Conservation (phyloP, 768 basidiomycete species). For the Russula earlei region DNA sequence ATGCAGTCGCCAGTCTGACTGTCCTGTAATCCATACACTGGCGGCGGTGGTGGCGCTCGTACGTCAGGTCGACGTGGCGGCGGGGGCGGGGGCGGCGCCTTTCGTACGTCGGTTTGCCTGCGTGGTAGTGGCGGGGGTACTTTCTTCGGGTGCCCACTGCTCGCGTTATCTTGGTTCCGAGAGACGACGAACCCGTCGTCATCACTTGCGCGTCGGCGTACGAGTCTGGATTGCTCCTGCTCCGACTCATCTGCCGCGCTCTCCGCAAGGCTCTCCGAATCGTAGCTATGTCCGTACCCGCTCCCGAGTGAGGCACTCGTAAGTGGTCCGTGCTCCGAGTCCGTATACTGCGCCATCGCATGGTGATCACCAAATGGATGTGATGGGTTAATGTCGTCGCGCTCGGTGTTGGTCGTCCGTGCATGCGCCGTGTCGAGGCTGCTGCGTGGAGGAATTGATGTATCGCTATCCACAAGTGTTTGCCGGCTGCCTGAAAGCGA, state of each 20-base stretch:
- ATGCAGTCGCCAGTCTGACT: constrained; percentile 39
- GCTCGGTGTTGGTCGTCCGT: constrained; percentile 14
- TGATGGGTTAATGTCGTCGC: constrained; percentile 36
- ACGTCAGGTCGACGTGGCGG: constrained; percentile 24
- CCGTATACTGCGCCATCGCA: constrained; percentile 28
- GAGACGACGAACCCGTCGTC: constrained; percentile 12
- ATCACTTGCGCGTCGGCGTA: constrained; percentile 22
- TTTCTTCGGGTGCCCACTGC: constrained; percentile 6
- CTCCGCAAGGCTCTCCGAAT: constrained; percentile 36
- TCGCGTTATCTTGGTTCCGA: neutral
- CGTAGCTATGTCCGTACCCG: constrained; percentile 27
- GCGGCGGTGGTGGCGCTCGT: constrained; percentile 9
- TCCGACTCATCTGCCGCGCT: constrained; percentile 28
- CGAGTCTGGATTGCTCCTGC: constrained; percentile 33
- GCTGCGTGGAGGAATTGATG: constrained; percentile 40
- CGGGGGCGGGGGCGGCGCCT: constrained; percentile 25
- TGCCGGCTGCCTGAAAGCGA: constrained; percentile 13
- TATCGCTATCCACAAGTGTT: constrained; percentile 20
- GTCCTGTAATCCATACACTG: constrained; percentile 23
- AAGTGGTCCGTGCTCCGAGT: neutral
- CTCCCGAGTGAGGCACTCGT: constrained; percentile 36
- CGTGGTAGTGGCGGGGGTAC: constrained; percentile 20
- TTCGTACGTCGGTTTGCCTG: constrained; percentile 22
- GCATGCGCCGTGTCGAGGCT: constrained; percentile 34
- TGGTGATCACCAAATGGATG: constrained; percentile 39